Conservation (phyloP, 2,329 filamentous ascomycete genomes). For the Periconia sp. region DNA sequence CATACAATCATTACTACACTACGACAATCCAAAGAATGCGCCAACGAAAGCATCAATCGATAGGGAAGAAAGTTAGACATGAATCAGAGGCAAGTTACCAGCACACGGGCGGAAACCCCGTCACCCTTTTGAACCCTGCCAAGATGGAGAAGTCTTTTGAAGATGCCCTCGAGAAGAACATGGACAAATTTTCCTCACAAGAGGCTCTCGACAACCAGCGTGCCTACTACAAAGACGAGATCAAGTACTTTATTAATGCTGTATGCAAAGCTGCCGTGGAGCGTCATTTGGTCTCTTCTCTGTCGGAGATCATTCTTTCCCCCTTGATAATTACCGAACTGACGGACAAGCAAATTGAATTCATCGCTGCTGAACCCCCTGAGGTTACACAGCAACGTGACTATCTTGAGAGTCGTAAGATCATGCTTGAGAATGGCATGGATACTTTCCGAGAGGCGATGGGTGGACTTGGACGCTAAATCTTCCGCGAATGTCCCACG, state of each 20-base stretch:
- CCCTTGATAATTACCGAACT: conserved; percentile 30
- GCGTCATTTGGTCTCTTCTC: conserved; percentile 33
- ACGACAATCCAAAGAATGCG: conserved; percentile 23
- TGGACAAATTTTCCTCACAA: conserved; percentile 29
- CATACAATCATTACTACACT: conserved; percentile 52
- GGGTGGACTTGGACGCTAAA: no score
- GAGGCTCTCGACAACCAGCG: conserved; percentile 35
- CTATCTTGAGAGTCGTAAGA: conserved; percentile 28
- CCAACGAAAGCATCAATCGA: conserved; percentile 19
- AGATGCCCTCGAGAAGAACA: conserved; percentile 21
- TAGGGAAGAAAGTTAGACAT: background rate
- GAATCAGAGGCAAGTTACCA: background rate
- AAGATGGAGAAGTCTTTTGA: conserved; percentile 1
- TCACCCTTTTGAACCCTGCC: background rate
- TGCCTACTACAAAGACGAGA: conserved; percentile 38
- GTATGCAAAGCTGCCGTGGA: conserved; percentile 39
- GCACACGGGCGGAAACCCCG: background rate
- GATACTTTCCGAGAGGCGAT: conserved; percentile 25
- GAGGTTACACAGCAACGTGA: conserved; percentile 28
- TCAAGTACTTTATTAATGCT: conserved; percentile 34
- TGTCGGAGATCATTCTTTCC: conserved; percentile 32
- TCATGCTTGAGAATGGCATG: conserved; percentile 39
- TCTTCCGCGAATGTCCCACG: no score
- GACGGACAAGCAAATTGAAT: conserved; percentile 37
- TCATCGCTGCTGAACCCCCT: conserved; percentile 38